Evolutionary conservation across 257 asterid genomes (phyloP).

Genomic region (Solanum sejunctum): DNA sequence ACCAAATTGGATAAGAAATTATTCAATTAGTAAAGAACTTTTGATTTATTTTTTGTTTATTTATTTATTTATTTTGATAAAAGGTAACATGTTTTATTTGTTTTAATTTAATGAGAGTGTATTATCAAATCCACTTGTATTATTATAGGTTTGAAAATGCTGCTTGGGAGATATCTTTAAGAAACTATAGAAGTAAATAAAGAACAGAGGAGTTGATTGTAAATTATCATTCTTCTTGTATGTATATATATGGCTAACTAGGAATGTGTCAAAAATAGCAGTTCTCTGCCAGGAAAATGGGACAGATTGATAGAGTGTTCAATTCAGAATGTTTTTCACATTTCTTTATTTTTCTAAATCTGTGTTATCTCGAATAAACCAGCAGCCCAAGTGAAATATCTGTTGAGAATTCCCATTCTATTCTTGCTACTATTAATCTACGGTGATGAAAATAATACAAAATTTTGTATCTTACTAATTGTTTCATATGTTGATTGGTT

Average conservation of each 20-base stretch:
- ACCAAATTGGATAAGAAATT: not conserved
- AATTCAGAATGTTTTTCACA: not conserved
- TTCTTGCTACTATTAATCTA: not conserved
- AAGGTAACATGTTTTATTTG: too few species aligned
- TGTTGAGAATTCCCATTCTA: not conserved
- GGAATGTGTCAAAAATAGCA: not conserved
- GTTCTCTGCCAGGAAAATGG: not conserved
- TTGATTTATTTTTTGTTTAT: not conserved
- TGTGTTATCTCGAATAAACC: not conserved
- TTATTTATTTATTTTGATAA: too few species aligned
- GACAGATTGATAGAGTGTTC: not conserved
- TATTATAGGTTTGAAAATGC: not conserved
- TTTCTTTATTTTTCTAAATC: not conserved
- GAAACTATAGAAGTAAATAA: not conserved
- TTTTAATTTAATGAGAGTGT: not conserved
- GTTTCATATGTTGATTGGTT: constrained; percentile 1
- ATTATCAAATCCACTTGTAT: not conserved
- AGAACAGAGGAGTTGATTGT: not conserved
- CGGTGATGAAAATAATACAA: not conserved
- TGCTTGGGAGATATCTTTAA: not conserved
- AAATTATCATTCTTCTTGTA: not conserved
- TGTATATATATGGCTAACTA: not conserved
- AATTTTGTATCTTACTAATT: not conserved
- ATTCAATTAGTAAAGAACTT: not conserved
- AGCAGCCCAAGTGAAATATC: not conserved